Conservation (phyloP, 768 basidiomycete genomes). For the Lenzites betulinus region DNA sequence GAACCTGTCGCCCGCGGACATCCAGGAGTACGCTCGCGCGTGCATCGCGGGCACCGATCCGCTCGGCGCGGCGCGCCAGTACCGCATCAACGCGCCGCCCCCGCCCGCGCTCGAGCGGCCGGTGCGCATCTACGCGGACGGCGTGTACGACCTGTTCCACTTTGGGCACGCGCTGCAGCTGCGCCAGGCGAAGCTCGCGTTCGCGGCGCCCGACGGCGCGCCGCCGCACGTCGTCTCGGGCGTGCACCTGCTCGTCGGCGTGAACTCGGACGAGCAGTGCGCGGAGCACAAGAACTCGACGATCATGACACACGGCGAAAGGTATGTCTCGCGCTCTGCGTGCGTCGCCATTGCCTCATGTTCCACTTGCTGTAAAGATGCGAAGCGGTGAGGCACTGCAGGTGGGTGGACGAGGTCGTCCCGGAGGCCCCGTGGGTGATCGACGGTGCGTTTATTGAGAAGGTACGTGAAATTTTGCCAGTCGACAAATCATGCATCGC, state of each 20-base stretch:
- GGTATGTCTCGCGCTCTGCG: constrained; percentile 42
- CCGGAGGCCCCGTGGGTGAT: constrained; percentile 92
- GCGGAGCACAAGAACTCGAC: constrained; percentile 74
- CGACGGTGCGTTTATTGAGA: constrained; percentile 77
- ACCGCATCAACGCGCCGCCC: constrained; percentile 88
- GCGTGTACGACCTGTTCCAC: constrained; percentile 97
- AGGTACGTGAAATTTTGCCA: constrained; percentile 30
- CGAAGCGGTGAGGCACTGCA: constrained; percentile 92
- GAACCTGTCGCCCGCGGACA: constrained; percentile 70
- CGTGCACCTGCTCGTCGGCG: constrained; percentile 92
- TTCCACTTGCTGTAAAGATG: constrained; percentile 44
- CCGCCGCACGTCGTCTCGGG: constrained; percentile 42
- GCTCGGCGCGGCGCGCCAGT: constrained; percentile 38
- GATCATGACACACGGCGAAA: constrained; percentile 88
- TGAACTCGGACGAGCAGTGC: constrained; percentile 87
- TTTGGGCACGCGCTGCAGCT: constrained; percentile 97
- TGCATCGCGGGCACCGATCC: constrained; percentile 75
- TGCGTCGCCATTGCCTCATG: background rate
- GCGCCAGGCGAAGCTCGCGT: constrained; percentile 93
- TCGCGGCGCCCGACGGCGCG: constrained; percentile 38
- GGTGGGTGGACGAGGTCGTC: constrained; percentile 95
- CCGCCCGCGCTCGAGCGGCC: constrained; percentile 52
- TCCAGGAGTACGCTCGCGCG: constrained; percentile 71
- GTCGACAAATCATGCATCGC: no score
- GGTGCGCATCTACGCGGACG: constrained; percentile 92